These are phyloP conservation scores for Fraxinus nigra DNA, from an alignment of 305 asterid species.

Conservation along the genomic window DNA sequence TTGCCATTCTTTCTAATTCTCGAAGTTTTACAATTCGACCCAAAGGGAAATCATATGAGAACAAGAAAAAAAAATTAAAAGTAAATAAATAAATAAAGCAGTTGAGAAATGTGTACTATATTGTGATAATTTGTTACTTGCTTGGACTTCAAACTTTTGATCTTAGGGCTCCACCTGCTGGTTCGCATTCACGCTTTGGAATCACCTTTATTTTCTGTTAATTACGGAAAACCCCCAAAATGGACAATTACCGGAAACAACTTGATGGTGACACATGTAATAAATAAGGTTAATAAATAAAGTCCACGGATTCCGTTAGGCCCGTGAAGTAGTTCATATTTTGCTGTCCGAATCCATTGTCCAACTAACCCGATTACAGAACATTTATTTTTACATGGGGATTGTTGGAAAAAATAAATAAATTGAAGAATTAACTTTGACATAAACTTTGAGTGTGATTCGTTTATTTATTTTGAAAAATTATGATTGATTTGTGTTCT, in stretches of 20 bases:
- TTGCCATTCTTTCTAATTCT: not conserved
- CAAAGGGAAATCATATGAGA: not conserved
- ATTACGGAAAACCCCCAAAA: not conserved
- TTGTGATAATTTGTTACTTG: not conserved
- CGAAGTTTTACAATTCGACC: not conserved
- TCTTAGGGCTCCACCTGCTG: not conserved
- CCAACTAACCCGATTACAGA: not conserved
- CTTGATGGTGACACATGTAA: not conserved
- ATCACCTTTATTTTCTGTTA: not conserved
- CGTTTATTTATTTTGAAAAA: too few relatives aligned
- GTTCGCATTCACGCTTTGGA: not conserved
- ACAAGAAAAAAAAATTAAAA: not conserved
- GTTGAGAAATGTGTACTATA: not conserved
- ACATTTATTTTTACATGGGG: not conserved
- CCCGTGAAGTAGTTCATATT: not conserved
- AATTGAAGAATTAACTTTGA: too few relatives aligned
- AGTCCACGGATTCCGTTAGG: not conserved
- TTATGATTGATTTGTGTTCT: too few relatives aligned
- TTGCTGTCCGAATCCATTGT: not conserved
- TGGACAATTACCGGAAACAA: not conserved
- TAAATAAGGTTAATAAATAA: not conserved
- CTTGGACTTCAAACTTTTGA: not conserved
- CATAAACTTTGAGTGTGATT: too few relatives aligned
- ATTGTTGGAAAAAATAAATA: too few relatives aligned
- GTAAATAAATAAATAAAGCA: not conserved